Conservation (phyloP, 306 rosid genomes). For the Medicago lupulina region DNA sequence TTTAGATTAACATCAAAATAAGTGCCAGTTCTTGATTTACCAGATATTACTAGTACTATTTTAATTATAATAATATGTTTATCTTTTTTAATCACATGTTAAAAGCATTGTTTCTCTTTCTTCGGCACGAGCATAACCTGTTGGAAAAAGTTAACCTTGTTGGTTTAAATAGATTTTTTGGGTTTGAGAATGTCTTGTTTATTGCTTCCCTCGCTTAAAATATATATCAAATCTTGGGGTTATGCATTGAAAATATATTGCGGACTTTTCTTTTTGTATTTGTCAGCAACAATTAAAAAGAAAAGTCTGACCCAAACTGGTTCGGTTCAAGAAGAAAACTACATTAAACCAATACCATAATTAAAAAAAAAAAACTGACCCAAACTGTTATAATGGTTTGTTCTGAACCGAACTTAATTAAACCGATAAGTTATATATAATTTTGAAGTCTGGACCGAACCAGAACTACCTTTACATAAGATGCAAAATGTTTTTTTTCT, state of each 20-base stretch:
- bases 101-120: constrained; percentile 40
- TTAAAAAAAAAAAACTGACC: no score
- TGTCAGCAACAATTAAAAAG: no score
- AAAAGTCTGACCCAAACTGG: no score
- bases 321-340: no score
- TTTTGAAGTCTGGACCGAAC: no score
- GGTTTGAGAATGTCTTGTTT: background rate
- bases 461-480: no score
- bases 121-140: constrained; percentile 31
- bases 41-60: background rate
- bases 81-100: constrained; percentile 15
- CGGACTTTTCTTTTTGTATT: background rate
- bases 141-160: constrained; percentile 31
- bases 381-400: no score
- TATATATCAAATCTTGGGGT: constrained; percentile 25
- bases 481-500: no score
- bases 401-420: no score
- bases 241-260: constrained; percentile 4
- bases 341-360: no score
- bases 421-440: no score
- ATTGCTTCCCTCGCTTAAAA: constrained; percentile 3
- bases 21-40: constrained; percentile 38
- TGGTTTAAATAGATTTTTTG: background rate
- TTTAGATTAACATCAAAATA: constrained; percentile 48
- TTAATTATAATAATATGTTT: constrained; percentile 9